phyloP scores from a whole-genome alignment of 169 alveolate genomes.

The Plasmodium billcollinsi region DNA sequence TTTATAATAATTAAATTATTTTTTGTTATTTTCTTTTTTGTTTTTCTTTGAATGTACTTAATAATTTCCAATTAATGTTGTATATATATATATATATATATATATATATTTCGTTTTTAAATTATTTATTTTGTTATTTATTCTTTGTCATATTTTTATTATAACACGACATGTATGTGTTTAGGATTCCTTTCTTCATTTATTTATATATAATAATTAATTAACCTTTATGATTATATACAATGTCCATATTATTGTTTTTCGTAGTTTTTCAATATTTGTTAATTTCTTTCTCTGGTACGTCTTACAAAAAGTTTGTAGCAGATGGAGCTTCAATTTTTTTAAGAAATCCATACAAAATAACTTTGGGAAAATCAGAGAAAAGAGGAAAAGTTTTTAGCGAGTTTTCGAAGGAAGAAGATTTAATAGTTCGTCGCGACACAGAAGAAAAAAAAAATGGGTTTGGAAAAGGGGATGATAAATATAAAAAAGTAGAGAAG shows the following conservation, averaged over 20 bases:
- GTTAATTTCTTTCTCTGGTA: neutral
- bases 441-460: neutral
- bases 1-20: no score
- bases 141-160: no score
- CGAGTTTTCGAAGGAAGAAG: neutral
- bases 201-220: no score
- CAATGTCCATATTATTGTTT: neutral
- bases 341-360: conserved; percentile 7
- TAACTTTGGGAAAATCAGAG: neutral
- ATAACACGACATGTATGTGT: no score
- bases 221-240: no score
- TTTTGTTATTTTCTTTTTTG: no score
- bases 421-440: neutral
- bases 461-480: neutral
- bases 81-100: no score
- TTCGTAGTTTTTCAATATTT: neutral
- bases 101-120: no score
- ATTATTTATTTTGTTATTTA: no score
- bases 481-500: neutral
- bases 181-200: no score
- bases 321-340: neutral
- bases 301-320: neutral
- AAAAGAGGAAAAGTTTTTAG: conserved; percentile 7
- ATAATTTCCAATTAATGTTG: no score
- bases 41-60: no score